Evolutionary conservation across 768 basidiomycete genomes (phyloP).

Genomic region (Pleurotus salmoneostramineus): DNA sequence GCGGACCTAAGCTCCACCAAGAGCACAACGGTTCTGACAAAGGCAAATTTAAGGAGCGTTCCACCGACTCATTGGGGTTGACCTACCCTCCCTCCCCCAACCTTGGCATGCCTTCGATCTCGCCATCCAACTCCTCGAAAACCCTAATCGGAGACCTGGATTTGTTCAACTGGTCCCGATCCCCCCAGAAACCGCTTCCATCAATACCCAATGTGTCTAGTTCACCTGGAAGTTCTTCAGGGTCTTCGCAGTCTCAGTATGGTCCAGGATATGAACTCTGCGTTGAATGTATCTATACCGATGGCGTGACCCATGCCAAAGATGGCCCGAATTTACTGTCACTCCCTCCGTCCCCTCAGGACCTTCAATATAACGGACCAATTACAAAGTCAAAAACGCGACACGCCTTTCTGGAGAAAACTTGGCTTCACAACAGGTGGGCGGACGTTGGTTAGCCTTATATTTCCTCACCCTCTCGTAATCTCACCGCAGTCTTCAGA

Average conservation of each 20-base stretch:
- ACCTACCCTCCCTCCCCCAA: constrained; percentile 31
- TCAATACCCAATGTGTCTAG: constrained; percentile 27
- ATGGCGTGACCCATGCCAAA: constrained; percentile 76
- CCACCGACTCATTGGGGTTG: constrained; percentile 11
- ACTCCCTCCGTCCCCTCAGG: constrained; percentile 54
- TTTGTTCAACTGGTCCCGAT: constrained; percentile 17
- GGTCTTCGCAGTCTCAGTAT: constrained; percentile 15
- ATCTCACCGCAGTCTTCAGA: constrained; percentile 18
- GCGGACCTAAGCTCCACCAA: constrained; percentile 70
- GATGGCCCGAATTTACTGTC: constrained; percentile 48
- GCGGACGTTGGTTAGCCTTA: constrained; percentile 69
- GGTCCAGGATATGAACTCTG: constrained; percentile 80
- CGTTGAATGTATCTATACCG: constrained; percentile 69
- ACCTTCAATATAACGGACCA: constrained; percentile 50
- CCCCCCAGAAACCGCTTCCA: constrained; percentile 42
- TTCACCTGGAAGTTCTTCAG: constrained; percentile 19
- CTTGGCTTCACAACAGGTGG: constrained; percentile 85
- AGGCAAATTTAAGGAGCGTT: constrained; percentile 45
- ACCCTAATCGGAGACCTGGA: constrained; percentile 31
- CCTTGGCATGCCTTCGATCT: constrained; percentile 20
- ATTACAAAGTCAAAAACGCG: constrained; percentile 75
- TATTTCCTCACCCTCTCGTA: neutral
- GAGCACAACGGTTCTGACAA: constrained; percentile 27
- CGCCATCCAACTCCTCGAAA: constrained; percentile 30
- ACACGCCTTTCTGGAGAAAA: constrained; percentile 83